These are phyloP conservation scores for Amanita rubescens DNA, from an alignment of 768 basidiomycete genomes.

Conservation along the genomic window DNA sequence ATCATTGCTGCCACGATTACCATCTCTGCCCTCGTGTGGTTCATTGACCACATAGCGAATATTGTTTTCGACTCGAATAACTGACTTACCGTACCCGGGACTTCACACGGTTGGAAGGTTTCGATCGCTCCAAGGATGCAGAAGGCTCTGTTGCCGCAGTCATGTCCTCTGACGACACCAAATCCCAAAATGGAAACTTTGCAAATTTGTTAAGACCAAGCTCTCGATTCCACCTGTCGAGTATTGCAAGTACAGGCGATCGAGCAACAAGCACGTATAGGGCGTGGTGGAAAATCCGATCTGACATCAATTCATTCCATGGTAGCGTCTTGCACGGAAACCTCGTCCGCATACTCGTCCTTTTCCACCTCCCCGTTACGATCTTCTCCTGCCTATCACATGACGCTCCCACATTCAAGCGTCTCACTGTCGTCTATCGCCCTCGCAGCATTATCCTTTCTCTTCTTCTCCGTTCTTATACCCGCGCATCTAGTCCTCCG, in stretches of 20 bases:
- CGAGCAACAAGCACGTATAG: conserved; percentile 30
- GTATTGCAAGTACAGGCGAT: conserved; percentile 20
- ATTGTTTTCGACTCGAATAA: conserved; percentile 37
- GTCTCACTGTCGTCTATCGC: conserved; percentile 56
- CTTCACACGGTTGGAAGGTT: conserved; percentile 7
- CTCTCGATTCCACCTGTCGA: conserved; percentile 29
- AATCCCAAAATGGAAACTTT: conserved; percentile 35
- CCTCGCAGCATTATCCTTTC: conserved; percentile 78
- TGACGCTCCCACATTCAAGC: conserved; percentile 48
- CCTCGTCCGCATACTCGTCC: conserved; percentile 80
- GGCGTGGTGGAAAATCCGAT: conserved; percentile 48
- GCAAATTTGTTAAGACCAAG: conserved; percentile 26
- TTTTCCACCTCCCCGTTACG: conserved; percentile 94
- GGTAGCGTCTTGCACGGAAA: conserved; percentile 81
- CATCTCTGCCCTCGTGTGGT: conserved; percentile 66
- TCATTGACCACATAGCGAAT: conserved; percentile 50
- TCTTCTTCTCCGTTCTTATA: conserved; percentile 68
- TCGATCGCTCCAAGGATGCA: neutral
- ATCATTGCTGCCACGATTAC: conserved; percentile 68
- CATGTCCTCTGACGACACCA: conserved; percentile 38
- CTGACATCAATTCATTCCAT: conserved; percentile 72
- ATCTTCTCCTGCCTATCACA: conserved; percentile 87
- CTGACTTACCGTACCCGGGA: conserved; percentile 36
- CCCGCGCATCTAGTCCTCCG: conserved; percentile 71
- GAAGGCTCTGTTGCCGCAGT: neutral